Conservation (phyloP, 768 basidiomycete genomes). For the Cantharellus cinnabarinus region DNA sequence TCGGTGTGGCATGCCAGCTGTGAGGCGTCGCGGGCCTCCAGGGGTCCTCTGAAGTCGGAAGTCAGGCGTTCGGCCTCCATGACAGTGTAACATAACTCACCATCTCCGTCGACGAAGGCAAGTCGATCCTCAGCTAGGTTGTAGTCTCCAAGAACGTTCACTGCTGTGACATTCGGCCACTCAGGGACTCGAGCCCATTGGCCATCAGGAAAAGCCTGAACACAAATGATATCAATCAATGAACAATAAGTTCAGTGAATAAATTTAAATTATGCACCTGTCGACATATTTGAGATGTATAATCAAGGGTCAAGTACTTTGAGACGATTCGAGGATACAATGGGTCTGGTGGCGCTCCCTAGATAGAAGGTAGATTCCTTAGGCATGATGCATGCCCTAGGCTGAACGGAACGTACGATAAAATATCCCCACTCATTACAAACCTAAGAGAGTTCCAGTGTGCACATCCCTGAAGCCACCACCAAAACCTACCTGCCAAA, state of each 20-base stretch:
- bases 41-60: conserved; percentile 44
- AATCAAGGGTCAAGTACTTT: conserved; percentile 48
- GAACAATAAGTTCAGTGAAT: neutral
- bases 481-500: conserved; percentile 42
- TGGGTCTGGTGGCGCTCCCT: conserved; percentile 60
- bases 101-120: conserved; percentile 64
- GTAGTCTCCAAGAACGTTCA: conserved; percentile 75
- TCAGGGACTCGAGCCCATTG: conserved; percentile 48
- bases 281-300: conserved; percentile 44
- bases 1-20: conserved; percentile 39
- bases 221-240: neutral
- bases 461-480: neutral
- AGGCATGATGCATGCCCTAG: neutral
- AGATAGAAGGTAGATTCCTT: neutral
- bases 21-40: conserved; percentile 81
- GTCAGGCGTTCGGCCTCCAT: neutral
- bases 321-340: conserved; percentile 61
- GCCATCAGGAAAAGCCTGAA: conserved; percentile 58
- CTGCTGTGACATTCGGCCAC: conserved; percentile 59
- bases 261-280: conserved; percentile 23
- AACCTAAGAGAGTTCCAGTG: conserved; percentile 15
- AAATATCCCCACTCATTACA: conserved; percentile 97
- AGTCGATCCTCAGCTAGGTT: conserved; percentile 58
- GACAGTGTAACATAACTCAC: neutral
- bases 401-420: conserved; percentile 25